These are phyloP conservation scores for Hyphopichia pseudoburtonii DNA, from an alignment of 1,139 yeast species.

Conservation along the genomic window DNA sequence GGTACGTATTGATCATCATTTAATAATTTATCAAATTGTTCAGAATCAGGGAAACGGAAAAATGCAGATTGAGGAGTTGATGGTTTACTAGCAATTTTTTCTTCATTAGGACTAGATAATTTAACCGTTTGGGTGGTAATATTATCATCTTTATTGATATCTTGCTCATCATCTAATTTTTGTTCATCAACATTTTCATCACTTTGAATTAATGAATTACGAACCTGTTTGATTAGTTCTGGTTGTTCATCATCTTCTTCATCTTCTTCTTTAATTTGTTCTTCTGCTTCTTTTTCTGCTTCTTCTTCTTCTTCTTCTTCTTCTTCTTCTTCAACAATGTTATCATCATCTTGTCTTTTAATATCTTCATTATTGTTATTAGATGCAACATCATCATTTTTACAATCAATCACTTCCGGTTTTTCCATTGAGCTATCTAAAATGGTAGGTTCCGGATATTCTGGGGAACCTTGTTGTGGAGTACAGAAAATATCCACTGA, in stretches of 20 bases:
- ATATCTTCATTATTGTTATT: neutral
- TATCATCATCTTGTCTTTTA: neutral
- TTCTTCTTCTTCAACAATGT: neutral
- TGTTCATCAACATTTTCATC: too few relatives aligned
- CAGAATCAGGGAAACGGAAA: constrained; percentile 15
- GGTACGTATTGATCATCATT: constrained; percentile 36
- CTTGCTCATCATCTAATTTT: neutral
- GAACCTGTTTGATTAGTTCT: neutral
- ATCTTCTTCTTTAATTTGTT: neutral
- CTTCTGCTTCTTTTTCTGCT: neutral
- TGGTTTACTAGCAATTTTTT: constrained; percentile 5
- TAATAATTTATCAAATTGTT: constrained; percentile 22
- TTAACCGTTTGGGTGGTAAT: neutral
- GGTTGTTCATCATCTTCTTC: neutral
- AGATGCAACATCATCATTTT: neutral
- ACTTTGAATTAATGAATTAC: neutral
- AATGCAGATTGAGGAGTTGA: constrained; percentile 9
- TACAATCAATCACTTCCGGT: neutral
- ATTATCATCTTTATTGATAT: neutral
- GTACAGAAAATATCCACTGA: neutral
- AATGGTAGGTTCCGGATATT: constrained; percentile 5
- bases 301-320: neutral
- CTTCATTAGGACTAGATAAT: neutral
- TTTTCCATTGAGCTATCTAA: constrained; percentile 1
- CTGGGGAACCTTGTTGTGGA: constrained; percentile 3